These are phyloP conservation scores for Fusarium nelsonii DNA, from an alignment of 2,329 filamentous ascomycete genomes.

Conservation along the genomic window DNA sequence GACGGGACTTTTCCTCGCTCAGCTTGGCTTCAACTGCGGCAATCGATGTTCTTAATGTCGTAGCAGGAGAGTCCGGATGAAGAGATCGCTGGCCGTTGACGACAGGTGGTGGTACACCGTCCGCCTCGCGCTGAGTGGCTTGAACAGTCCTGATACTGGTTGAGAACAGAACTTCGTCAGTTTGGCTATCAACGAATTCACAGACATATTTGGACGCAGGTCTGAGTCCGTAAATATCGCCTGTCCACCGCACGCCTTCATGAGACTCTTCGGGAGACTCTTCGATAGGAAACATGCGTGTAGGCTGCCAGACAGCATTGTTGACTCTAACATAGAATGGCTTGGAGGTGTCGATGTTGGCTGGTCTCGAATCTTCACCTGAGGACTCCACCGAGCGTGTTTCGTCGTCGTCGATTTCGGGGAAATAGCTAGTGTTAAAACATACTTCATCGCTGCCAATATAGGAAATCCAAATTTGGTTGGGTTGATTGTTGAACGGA, in stretches of 20 bases:
- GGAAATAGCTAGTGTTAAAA: conserved; percentile 78
- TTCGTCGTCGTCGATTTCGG: conserved; percentile 56
- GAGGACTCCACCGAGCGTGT: conserved; percentile 45
- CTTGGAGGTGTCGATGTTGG: conserved; percentile 75
- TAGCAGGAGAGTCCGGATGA: conserved; percentile 80
- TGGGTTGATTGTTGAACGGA: conserved; percentile 76
- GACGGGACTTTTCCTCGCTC: conserved; percentile 74
- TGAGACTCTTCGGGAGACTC: conserved; percentile 51
- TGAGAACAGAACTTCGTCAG: conserved; percentile 75
- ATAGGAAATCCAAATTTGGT: conserved; percentile 85
- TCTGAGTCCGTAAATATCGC: conserved; percentile 76
- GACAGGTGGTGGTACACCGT: conserved; percentile 48
- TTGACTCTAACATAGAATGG: conserved; percentile 85
- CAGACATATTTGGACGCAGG: conserved; percentile 82
- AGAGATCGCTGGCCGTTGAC: conserved; percentile 69
- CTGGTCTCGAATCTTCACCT: conserved; percentile 52
- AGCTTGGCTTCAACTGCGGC: conserved; percentile 77
- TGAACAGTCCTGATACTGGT: conserved; percentile 76
- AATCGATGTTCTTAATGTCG: conserved; percentile 82
- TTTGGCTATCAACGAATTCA: conserved; percentile 78
- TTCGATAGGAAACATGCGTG: conserved; percentile 71
- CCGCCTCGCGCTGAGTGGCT: conserved; percentile 55
- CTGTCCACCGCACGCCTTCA: conserved; percentile 72
- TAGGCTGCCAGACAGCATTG: conserved; percentile 83
- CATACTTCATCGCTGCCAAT: conserved; percentile 82